Conservation (phyloP, 2,329 filamentous ascomycete genomes). For the Dissoconium aciculare region DNA sequence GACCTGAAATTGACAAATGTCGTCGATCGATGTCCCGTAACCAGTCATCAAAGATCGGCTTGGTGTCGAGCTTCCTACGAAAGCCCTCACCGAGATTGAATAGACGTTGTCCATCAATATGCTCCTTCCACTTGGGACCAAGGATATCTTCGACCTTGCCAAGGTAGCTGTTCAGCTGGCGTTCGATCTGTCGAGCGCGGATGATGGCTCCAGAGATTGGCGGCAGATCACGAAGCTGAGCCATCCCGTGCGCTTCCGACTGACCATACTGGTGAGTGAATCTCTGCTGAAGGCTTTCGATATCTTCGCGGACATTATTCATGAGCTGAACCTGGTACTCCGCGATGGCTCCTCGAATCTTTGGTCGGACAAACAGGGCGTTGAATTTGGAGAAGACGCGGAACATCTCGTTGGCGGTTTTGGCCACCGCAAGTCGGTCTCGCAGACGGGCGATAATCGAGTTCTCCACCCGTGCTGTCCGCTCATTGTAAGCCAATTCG, state of each 20-base stretch:
- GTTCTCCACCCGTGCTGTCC: constrained; percentile 93
- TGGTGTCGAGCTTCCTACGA: constrained; percentile 87
- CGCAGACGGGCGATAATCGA: constrained; percentile 91
- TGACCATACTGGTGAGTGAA: constrained; percentile 99
- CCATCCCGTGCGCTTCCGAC: constrained; percentile 96
- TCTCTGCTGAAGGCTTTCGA: constrained; percentile 79
- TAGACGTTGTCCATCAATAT: constrained; percentile 87
- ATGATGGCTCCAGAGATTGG: constrained; percentile 95
- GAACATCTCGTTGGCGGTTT: constrained; percentile 99
- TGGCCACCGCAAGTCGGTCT: constrained; percentile 85
- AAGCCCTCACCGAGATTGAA: constrained; percentile 85
- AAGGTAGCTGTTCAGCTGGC: constrained; percentile 92
- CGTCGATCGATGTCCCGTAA: constrained; percentile 74
- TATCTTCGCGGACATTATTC: constrained; percentile 94
- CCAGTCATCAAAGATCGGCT: constrained; percentile 92
- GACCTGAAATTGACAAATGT: constrained; percentile 80
- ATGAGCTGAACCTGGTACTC: constrained; percentile 98
- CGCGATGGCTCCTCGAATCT: constrained; percentile 93
- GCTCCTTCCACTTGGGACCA: constrained; percentile 83
- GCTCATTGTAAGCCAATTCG: constrained; percentile 92
- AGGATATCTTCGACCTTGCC: constrained; percentile 97
- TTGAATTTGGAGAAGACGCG: constrained; percentile 99
- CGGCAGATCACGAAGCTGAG: constrained; percentile 84
- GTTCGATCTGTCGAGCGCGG: constrained; percentile 93
- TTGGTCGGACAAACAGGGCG: constrained; percentile 92